phyloP scores from a whole-genome alignment of 208 protist genomes.

The Phytomonas sp. region DNA sequence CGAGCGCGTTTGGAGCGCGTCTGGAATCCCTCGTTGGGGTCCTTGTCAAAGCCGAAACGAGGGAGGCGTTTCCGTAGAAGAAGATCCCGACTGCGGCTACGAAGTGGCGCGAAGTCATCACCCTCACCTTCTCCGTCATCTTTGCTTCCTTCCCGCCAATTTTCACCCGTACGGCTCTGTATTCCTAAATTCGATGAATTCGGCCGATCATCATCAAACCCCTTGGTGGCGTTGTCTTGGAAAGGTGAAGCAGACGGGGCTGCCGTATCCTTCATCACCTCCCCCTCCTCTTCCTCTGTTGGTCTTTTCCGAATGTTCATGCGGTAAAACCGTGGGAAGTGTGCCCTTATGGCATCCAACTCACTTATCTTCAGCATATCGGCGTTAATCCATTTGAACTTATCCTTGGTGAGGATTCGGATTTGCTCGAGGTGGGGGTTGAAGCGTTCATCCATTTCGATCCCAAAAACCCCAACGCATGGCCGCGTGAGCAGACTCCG shows the following conservation, averaged over 20 bases:
- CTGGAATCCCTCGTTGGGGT: conserved; percentile 17
- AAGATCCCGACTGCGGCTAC: conserved; percentile 16
- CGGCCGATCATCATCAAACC: not conserved
- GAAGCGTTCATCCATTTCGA: conserved; percentile 77
- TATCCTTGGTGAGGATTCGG: conserved; percentile 55
- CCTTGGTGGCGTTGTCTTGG: not conserved
- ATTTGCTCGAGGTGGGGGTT: conserved; percentile 82
- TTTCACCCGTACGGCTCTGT: conserved; percentile 9
- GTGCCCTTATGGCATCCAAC: conserved; percentile 35
- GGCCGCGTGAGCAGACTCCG: conserved; percentile 80
- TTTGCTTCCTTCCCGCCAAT: conserved; percentile 1
- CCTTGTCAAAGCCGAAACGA: conserved; percentile 14
- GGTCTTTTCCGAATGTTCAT: conserved; percentile 30
- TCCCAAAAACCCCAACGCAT: conserved; percentile 67
- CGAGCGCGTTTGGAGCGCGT: conserved; percentile 15
- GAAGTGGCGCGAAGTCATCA: not conserved
- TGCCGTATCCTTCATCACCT: not conserved
- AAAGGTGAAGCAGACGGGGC: not conserved
- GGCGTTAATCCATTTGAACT: conserved; percentile 84
- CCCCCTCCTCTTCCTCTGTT: not conserved
- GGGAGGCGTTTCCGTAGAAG: conserved; percentile 15
- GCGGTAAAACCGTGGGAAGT: conserved; percentile 56
- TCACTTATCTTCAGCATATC: conserved; percentile 77
- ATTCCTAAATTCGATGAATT: not conserved
- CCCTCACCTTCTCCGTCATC: not conserved